Base-by-base conservation (phyloP, 2,329 filamentous ascomycete genomes). In the Cladophialophora exuberans region DNA sequence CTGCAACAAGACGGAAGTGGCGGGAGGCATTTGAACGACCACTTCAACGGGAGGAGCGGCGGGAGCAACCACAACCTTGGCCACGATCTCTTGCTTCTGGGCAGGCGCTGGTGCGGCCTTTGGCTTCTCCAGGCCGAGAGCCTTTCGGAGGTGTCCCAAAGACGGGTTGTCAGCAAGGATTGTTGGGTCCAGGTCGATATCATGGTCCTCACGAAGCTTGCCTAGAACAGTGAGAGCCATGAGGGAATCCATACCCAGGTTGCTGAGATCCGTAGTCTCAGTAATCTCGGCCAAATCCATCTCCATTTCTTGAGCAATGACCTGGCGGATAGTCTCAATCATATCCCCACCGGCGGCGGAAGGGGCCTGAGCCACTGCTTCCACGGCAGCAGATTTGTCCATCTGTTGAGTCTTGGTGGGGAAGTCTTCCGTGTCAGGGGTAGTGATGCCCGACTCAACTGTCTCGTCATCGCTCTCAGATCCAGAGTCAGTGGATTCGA, bases 161-260 rank as follows among this genome's bases (percentile, higher is more conserved):
- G 72, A 73, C 30, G 72, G 70, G 44, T 76, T 70, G 54, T 76
- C 73, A 17, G 74, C 71, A 41, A 77, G 72, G 54, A 77, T 75
- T 25, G 74, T 72, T 3, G 72, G 67, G 4, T 73, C 66, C 0
- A 77, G 64, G 33, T 75, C 72, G 13, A 76, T 62, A 20, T 72
- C 73, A 18, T 75, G 52, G 10, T 69, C 69, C 55, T 77, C 75
- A 7, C 75, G 73, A 26, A 77, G 71, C 46, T 70, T 72, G 38
- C 74, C 73, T 13, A 76, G 69, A 5, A 76, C 72, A 2, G 74
- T 75, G 23, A 77, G 66, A 4, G 72, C 73, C 67, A 77, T 73
- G 20, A 77, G 63, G 3, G 75, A 77, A 54, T 77, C 75, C 66
- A 77, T 73, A 4, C 75, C 75, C 62, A 77, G 68, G 48, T 73